Evolutionary conservation across 192 early-diverging fungal species (phyloP), one percentile per base, ranked within the genome.

Genomic region (Backusella psychrophila): DNA sequence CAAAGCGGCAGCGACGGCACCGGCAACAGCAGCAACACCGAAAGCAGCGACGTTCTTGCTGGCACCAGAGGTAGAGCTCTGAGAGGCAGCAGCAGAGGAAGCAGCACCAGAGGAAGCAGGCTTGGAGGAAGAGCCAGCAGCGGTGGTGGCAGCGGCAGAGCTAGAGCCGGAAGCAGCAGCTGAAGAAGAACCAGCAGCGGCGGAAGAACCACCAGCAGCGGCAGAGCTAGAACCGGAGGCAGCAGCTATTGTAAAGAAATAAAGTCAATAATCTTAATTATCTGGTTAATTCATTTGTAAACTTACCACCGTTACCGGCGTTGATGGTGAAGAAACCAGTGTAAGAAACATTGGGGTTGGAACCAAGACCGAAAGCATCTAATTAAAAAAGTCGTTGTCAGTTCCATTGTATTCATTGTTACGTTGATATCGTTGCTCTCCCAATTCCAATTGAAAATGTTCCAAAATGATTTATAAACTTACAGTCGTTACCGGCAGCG

Each of bases 401-500:
- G 46, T 19, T 39, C 34, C 3, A 36, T 63, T 34, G 15, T 7
- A 52, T 36, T 53, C 14, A 72, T 41, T 14, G 1, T 26, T 63
- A n/a, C 14, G 56, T 63, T 63, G 56, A 3, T 29, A 12, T 63
- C 29, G 21, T 63, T 29, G 19, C 26, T 26, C 3, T 63, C 56
- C 56, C 21, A 63, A 63, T 63, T 63, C 56, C 56, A 63, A 29
- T 63, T 63, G 23, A 23, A 63, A 63, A 29, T 29, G 11, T 12
- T 63, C 56, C 26, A 63, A 74, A 72, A 6, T 17, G 71, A 33
- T 78, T 75, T 52, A 68, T 19, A 68, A 9, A 73, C 79, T 80
- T 77, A 80, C 76, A 82, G 65, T 78, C 72, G 38, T n/a, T 68
- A 69, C 77, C 81, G 26, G 81, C 49, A 35, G 74, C 17, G 3